Conservation (phyloP, 129 eudicot species). For the Flaveria sonorensis region DNA sequence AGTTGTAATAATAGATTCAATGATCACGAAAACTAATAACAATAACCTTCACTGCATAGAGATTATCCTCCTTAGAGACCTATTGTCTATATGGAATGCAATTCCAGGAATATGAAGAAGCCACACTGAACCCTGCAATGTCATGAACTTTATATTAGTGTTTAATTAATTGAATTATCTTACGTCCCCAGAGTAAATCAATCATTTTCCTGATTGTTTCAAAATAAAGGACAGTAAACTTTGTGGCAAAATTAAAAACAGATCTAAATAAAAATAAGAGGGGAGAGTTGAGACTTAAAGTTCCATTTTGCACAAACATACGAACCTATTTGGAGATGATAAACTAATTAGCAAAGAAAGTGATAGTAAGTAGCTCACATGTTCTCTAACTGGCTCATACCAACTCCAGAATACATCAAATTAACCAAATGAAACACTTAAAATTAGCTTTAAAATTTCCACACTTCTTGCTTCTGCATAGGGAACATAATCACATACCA, state of each 20-base stretch:
- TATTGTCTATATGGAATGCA: constrained; percentile 84
- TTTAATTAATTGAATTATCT: background rate
- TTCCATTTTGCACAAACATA: constrained; percentile 98
- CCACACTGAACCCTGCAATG: constrained; percentile 91
- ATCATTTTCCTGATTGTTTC: background rate
- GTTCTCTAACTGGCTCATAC: constrained; percentile 84
- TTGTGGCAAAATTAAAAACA: background rate
- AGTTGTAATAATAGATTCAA: no score
- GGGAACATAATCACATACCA: no score
- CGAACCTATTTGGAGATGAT: constrained; percentile 91
- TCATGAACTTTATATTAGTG: constrained; percentile 15
- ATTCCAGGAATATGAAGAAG: constrained; percentile 94
- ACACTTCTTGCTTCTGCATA: no score
- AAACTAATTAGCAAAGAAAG: background rate
- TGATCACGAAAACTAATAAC: no score
- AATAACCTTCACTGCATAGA: no score
- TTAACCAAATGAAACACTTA: no score
- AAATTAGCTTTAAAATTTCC: no score
- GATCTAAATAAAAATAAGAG: constrained; percentile 1
- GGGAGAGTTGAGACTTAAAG: constrained; percentile 69
- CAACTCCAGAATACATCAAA: constrained; percentile 78
- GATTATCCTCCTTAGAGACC: no score
- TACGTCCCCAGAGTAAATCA: background rate
- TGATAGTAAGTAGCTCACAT: constrained; percentile 39
- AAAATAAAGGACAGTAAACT: background rate